These are phyloP conservation scores for Ceriops tagal DNA, from an alignment of 345 rosid genomes.

Conservation along the genomic window DNA sequence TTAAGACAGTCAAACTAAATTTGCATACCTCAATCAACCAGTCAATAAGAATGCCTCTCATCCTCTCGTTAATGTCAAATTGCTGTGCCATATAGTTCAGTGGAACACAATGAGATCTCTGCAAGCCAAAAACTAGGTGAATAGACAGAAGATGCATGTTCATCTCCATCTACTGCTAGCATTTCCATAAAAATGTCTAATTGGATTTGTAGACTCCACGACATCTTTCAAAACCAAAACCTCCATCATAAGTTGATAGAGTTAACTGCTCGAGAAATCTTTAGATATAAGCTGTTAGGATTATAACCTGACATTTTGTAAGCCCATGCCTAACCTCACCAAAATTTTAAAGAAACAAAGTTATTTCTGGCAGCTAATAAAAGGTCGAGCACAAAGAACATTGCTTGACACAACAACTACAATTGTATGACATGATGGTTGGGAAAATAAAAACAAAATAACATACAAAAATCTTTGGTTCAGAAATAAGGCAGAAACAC, in stretches of 20 bases:
- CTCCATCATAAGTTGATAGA: no score
- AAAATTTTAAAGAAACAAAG: not conserved
- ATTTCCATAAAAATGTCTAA: no score
- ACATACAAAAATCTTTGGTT: not conserved
- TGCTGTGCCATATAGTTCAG: conserved; percentile 72
- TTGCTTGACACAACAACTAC: not conserved
- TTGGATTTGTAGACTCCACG: no score
- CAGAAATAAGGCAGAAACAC: not conserved
- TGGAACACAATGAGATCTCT: conserved; percentile 55
- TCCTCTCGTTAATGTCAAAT: conserved; percentile 71
- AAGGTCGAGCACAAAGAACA: no score
- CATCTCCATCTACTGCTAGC: not conserved
- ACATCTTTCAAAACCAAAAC: no score
- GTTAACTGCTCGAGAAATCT: no score
- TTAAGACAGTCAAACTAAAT: not conserved
- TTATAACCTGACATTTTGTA: not conserved
- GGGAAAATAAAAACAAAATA: not conserved
- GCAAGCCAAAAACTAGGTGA: conserved; percentile 9
- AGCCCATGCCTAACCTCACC: not conserved
- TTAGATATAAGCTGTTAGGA: not conserved
- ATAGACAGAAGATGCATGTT: not conserved
- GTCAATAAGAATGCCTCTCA: conserved; percentile 92
- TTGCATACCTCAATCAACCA: conserved; percentile 82
- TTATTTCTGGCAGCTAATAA: no score
- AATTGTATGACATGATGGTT: not conserved